Evolutionary conservation across 176 grass and related monocot species (phyloP), one percentile per base, ranked within the genome.

Genomic region (Carex littledalei): DNA sequence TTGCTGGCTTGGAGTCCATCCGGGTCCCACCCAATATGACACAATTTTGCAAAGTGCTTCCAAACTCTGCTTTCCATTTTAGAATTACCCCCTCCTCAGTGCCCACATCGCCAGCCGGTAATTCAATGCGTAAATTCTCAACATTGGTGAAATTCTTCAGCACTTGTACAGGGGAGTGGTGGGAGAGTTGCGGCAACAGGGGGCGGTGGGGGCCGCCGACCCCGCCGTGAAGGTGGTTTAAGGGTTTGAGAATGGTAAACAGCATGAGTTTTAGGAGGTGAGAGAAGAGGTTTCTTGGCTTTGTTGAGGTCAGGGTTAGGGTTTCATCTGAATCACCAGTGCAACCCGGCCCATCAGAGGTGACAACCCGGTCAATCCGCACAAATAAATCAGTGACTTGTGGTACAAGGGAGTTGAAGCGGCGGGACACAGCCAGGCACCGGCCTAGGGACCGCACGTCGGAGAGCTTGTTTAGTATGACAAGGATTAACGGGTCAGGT

Each of bases 31-130:
- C 93, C 6, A 98, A 79, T 18, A 98, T 94, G 55, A 98, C 89
- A 60, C 95, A 98, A 79, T 79, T 94, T 86, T 98, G 91, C 47
- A 98, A 90, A 43, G 92, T 93, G 53, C 92, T 98, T 56, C 95
- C 95, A 47, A 93, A 98, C 88, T 94, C 95, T 0, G 95, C 95
- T 41, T 85, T 89, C 95, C 95, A 98, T 89, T 91, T 98, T 75
- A 98, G 79, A 0, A 94, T 87, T 21, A 93, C 89, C 15, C 95
- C 95, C 1, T 91, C 95, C 86, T 98, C 95, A 0, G 93, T 93
- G 12, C 89, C 91, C 0, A 92, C 95, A 63, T 98, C 93, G 2
- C 93, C 95, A 0, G 93, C 86, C 5, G 95, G 95, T 20, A 98
- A 92, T 84, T 98, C 95, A 1, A 98, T 77, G 15, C 80, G 84